Evolutionary conservation across 2,329 filamentous ascomycete species (phyloP).

Genomic region (Ceratocystis smalleyi): DNA sequence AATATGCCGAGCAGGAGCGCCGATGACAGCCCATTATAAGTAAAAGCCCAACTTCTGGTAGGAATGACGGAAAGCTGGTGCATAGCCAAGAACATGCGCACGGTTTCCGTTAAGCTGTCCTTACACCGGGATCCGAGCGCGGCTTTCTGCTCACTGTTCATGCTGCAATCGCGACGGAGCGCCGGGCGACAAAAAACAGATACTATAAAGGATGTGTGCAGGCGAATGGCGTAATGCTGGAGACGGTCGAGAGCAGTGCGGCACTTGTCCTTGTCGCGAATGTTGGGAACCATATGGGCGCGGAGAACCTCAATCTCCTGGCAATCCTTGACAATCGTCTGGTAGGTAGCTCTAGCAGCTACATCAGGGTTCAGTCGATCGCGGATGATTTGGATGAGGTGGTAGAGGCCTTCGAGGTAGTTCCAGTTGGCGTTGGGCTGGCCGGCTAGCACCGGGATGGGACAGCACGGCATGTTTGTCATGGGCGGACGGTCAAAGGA

Average conservation of each 20-base stretch:
- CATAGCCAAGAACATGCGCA: slow-evolving; percentile 54
- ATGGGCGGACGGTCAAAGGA: slow-evolving; percentile 52
- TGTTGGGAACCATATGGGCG: slow-evolving; percentile 33
- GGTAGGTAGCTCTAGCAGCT: slow-evolving; percentile 33
- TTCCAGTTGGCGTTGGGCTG: slow-evolving; percentile 34
- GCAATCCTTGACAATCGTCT: slow-evolving; percentile 43
- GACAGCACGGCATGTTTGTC: slow-evolving; percentile 42
- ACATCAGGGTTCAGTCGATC: slow-evolving; percentile 41
- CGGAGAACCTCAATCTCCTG: slow-evolving; percentile 38
- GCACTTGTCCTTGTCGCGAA: slow-evolving; percentile 46
- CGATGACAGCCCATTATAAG: slow-evolving; percentile 50
- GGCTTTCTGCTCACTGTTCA: slow-evolving; percentile 38
- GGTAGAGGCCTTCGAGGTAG: slow-evolving; percentile 51
- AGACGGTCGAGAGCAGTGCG: slow-evolving; percentile 47
- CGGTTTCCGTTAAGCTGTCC: slow-evolving; percentile 46
- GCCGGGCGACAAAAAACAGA: slow-evolving; percentile 50
- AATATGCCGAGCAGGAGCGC: slow-evolving; percentile 48
- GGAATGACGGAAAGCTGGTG: slow-evolving; percentile 52
- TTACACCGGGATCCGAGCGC: slow-evolving; percentile 44
- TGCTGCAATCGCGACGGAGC: slow-evolving; percentile 37
- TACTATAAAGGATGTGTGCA: slow-evolving; percentile 50
- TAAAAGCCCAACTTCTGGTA: slow-evolving; percentile 52
- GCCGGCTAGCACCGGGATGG: slow-evolving; percentile 33
- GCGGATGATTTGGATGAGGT: slow-evolving; percentile 46
- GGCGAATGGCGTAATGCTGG: slow-evolving; percentile 47